phyloP scores from a whole-genome alignment of 345 rosid genomes.

The Carallia pectinifolia region DNA sequence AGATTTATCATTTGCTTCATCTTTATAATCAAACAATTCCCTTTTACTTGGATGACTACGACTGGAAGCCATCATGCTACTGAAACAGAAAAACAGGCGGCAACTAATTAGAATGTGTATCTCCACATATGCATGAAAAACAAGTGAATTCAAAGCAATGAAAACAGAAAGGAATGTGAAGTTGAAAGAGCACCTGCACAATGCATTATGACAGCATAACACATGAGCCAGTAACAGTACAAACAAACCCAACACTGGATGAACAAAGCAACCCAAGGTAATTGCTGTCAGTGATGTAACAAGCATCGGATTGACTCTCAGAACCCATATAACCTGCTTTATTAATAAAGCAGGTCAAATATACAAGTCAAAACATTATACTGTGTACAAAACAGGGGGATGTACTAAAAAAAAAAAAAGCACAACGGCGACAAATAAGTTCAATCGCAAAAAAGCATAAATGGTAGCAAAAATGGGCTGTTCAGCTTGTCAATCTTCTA shows the following conservation, averaged over 20 bases:
- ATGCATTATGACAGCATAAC: conserved; percentile 67
- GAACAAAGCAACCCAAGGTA: conserved; percentile 67
- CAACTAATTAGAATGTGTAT: conserved; percentile 27
- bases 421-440: background rate
- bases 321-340: conserved; percentile 67
- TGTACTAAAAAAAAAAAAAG: background rate
- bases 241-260: conserved; percentile 85
- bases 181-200: conserved; percentile 61
- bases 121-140: conserved; percentile 6
- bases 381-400: background rate
- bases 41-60: conserved; percentile 50
- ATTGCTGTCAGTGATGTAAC: conserved; percentile 54
- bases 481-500: conserved; percentile 4
- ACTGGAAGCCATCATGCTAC: conserved; percentile 67
- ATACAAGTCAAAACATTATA: conserved; percentile 15
- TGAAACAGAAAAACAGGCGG: conserved; percentile 38
- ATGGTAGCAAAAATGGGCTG: conserved; percentile 1
- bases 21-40: conserved; percentile 45
- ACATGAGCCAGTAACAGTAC: conserved; percentile 62
- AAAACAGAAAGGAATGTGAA: conserved; percentile 1
- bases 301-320: conserved; percentile 56
- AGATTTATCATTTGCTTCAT: conserved; percentile 34
- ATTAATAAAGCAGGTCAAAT: conserved; percentile 15
- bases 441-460: background rate
- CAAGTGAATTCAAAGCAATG: conserved; percentile 2